These are phyloP conservation scores for Elsinoe batatas DNA, from an alignment of 2,329 filamentous ascomycete genomes.

Conservation along the genomic window DNA sequence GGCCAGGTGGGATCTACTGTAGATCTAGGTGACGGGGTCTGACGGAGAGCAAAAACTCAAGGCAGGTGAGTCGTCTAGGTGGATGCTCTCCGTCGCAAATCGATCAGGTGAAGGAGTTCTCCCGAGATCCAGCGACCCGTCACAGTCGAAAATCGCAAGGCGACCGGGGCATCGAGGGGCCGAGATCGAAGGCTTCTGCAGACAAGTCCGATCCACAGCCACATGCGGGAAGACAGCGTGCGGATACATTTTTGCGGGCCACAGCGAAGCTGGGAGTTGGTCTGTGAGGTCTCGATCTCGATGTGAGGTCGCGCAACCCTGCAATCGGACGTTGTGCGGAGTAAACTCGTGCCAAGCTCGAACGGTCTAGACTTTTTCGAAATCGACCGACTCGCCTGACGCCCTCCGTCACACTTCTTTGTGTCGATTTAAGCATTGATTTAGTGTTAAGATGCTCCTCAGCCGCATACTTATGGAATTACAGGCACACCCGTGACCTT, in stretches of 20 bases:
- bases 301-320: not conserved
- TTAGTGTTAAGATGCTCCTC: not conserved
- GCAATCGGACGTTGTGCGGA: not conserved
- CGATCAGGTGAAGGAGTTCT: slow-evolving; percentile 6
- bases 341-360: not conserved
- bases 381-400: not conserved
- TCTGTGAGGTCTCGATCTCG: not conserved
- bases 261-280: not conserved
- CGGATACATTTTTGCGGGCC: not conserved
- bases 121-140: slow-evolving; percentile 9
- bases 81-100: slow-evolving; percentile 4
- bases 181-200: not conserved
- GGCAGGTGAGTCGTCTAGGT: not conserved
- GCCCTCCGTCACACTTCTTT: not conserved
- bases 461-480: not conserved
- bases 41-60: slow-evolving; percentile 1
- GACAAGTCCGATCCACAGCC: slow-evolving; percentile 1
- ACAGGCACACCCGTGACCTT: not conserved
- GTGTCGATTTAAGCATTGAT: slow-evolving; percentile 1
- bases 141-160: slow-evolving; percentile 12
- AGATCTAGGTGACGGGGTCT: not conserved
- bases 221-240: not conserved
- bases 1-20: not conserved
- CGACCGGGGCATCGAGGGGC: slow-evolving; percentile 12
- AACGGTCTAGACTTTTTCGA: not conserved